phyloP scores from a whole-genome alignment of 306 rosid genomes.

The Datisca glomerata region DNA sequence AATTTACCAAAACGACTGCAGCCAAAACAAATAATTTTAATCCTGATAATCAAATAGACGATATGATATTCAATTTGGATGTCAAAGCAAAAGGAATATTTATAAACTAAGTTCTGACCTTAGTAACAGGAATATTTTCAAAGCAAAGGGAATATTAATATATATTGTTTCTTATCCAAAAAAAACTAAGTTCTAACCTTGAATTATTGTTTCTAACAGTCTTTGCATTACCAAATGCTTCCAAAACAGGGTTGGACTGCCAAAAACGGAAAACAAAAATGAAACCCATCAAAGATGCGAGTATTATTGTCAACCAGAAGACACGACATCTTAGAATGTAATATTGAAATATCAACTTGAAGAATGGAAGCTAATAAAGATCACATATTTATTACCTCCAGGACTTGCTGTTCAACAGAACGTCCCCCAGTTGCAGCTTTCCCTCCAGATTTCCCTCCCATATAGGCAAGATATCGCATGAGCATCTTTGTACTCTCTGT shows the following conservation, averaged over 20 bases:
- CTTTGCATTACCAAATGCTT: conserved; percentile 98
- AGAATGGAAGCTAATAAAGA: neutral
- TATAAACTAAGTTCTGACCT: conserved; percentile 39
- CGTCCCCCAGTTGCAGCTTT: conserved; percentile 66
- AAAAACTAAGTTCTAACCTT: conserved; percentile 37
- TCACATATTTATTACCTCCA: conserved; percentile 44
- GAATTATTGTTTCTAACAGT: conserved; percentile 90
- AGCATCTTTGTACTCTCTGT: conserved; percentile 97
- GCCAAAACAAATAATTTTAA: conserved; percentile 26
- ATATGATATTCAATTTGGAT: neutral
- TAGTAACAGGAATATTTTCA: no score
- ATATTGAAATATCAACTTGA: neutral
- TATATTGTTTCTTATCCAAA: no score
- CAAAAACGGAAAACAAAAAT: conserved; percentile 9
- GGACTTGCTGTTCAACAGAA: conserved; percentile 90
- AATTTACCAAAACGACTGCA: conserved; percentile 99
- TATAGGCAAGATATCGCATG: conserved; percentile 84
- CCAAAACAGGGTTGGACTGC: conserved; percentile 97
- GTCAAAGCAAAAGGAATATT: conserved; percentile 1
- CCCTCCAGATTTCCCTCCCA: conserved; percentile 93
- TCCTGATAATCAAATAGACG: conserved; percentile 9
- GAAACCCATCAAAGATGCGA: conserved; percentile 5
- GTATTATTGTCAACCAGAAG: conserved; percentile 5
- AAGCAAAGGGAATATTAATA: conserved; percentile 4
- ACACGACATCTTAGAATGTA: conserved; percentile 9